Evolutionary conservation across 225 moss, liverwort and hornwort species (phyloP).

Genomic region (Ulota crispa): DNA sequence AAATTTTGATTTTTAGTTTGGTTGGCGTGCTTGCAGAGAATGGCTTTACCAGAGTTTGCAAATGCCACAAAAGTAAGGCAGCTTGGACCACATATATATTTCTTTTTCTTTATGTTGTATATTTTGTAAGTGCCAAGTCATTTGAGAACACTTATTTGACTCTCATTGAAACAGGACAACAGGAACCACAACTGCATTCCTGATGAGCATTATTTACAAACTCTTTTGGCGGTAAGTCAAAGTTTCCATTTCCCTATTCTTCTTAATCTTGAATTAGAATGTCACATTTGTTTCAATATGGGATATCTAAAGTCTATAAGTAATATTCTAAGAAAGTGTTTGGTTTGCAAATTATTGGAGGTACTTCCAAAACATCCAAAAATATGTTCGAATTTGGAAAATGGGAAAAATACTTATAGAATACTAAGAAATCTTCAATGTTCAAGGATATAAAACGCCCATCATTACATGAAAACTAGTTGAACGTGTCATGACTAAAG

Average conservation of each 20-base stretch:
- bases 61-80: slow-evolving; percentile 30
- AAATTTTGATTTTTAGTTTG: neutral
- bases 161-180: slow-evolving; percentile 7
- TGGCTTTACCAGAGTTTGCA: slow-evolving; percentile 47
- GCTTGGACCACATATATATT: neutral
- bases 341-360: no score
- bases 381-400: no score
- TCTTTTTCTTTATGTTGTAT: neutral
- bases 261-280: no score
- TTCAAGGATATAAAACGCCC: no score
- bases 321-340: no score
- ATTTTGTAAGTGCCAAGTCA: neutral
- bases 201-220: slow-evolving; percentile 96
- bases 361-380: no score
- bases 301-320: no score
- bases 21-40: slow-evolving; percentile 32
- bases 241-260: no score
- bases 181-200: slow-evolving; percentile 85
- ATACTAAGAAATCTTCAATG: no score
- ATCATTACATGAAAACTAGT: no score
- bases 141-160: neutral
- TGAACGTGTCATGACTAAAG: neutral
- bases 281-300: no score
- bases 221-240: slow-evolving; percentile 73
- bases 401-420: no score